phyloP scores from a whole-genome alignment of 1,139 yeast species.

The Zygosaccharomyces pseudobailii region DNA sequence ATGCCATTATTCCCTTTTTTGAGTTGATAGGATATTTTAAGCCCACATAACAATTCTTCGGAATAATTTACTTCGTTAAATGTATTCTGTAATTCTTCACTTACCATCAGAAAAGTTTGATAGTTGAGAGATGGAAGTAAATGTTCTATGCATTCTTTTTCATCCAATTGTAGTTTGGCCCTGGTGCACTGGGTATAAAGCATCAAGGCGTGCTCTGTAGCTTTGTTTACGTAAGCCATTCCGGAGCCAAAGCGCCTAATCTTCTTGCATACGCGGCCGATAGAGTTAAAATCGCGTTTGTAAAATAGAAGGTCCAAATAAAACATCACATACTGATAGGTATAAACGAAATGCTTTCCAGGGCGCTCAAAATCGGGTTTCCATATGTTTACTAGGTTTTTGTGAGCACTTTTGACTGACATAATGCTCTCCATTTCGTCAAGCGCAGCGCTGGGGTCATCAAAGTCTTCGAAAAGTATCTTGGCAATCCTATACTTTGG shows the following conservation, averaged over 20 bases:
- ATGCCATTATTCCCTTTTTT: conserved; percentile 33
- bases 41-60: conserved; percentile 19
- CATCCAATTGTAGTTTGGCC: conserved; percentile 20
- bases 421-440: conserved; percentile 62
- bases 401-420: conserved; percentile 61
- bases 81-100: conserved; percentile 19
- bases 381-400: conserved; percentile 83
- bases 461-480: conserved; percentile 51
- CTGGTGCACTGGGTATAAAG: conserved; percentile 23
- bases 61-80: conserved; percentile 18
- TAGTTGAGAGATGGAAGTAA: conserved; percentile 25
- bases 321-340: conserved; percentile 62
- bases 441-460: conserved; percentile 51
- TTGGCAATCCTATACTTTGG: conserved; percentile 73
- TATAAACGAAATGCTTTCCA: conserved; percentile 85
- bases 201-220: conserved; percentile 25
- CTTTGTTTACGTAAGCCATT: conserved; percentile 42
- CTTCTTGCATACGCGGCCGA: conserved; percentile 61
- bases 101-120: conserved; percentile 21
- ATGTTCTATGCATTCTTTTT: conserved; percentile 26
- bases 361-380: conserved; percentile 88
- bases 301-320: conserved; percentile 53
- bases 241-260: conserved; percentile 71
- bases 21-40: conserved; percentile 28
- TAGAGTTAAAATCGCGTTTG: conserved; percentile 52